These are phyloP conservation scores for Henckelia pumila DNA, from an alignment of 257 asterid genomes.

Conservation along the genomic window DNA sequence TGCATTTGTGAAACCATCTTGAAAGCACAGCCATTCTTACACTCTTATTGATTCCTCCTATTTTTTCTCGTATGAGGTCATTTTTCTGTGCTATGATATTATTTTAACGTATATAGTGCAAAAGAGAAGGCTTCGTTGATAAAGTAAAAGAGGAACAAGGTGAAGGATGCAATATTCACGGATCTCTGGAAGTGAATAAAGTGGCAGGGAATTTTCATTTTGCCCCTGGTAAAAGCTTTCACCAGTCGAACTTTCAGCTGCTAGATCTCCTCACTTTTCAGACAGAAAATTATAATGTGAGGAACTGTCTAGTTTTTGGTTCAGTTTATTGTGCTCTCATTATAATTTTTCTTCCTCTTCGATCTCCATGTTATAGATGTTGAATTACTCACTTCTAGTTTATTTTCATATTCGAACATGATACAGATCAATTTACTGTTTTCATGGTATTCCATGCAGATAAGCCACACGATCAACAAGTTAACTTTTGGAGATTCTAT, in stretches of 20 bases:
- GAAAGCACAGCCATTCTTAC: neutral
- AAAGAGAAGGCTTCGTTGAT: slow-evolving; percentile 88
- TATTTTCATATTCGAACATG: neutral
- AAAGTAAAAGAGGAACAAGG: slow-evolving; percentile 88
- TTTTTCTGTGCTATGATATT: neutral
- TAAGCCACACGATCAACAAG: slow-evolving; percentile 87
- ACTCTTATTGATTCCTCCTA: neutral
- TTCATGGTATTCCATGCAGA: slow-evolving; percentile 50
- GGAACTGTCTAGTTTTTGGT: slow-evolving; percentile 16
- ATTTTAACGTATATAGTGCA: slow-evolving; percentile 46
- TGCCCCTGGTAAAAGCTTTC: slow-evolving; percentile 86
- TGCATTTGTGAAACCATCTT: neutral
- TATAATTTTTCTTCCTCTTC: neutral
- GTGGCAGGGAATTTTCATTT: slow-evolving; percentile 98
- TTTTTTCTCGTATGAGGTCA: neutral
- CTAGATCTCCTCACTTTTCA: slow-evolving; percentile 67
- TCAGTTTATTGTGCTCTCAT: neutral
- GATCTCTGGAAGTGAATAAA: slow-evolving; percentile 89
- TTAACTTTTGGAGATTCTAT: slow-evolving; percentile 81
- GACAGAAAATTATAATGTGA: slow-evolving; percentile 71
- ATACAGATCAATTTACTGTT: slow-evolving; percentile 10
- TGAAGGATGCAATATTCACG: slow-evolving; percentile 98
- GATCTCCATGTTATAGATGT: neutral
- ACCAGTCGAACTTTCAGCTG: slow-evolving; percentile 51
- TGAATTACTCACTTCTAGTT: neutral